Evolutionary conservation across 371 early-diverging fungal species (phyloP).

Genomic region (Actinomortierella wolfii): DNA sequence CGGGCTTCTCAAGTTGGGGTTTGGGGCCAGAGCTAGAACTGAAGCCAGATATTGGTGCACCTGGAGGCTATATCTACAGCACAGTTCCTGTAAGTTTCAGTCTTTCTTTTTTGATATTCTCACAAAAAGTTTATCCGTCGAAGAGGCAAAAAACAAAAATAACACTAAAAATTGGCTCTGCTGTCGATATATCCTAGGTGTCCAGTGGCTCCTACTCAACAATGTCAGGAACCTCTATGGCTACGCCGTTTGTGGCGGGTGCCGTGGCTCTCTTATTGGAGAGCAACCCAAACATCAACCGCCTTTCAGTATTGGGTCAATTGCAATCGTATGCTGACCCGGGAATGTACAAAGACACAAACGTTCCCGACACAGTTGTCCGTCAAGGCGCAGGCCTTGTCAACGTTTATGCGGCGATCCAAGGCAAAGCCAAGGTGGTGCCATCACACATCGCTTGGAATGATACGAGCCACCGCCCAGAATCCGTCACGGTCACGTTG

Average conservation of each 20-base stretch:
- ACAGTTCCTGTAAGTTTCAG: conserved; percentile 54
- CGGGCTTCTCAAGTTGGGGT: conserved; percentile 69
- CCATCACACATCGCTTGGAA: conserved; percentile 71
- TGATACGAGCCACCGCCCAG: conserved; percentile 53
- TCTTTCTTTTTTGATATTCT: background rate
- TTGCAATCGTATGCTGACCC: conserved; percentile 27
- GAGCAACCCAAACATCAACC: conserved; percentile 15
- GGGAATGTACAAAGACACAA: conserved; percentile 34
- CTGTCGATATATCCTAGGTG: too few relatives aligned
- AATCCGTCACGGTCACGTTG: conserved; percentile 54
- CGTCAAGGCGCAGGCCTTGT: conserved; percentile 79
- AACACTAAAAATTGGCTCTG: too few relatives aligned
- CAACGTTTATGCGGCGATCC: conserved; percentile 63
- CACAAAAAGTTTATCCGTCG: too few relatives aligned
- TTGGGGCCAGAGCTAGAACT: conserved; percentile 69
- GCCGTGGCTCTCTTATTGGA: conserved; percentile 66
- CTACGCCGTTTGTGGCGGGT: conserved; percentile 76
- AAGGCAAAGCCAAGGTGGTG: conserved; percentile 51
- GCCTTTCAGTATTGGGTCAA: conserved; percentile 9
- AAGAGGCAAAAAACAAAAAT: too few relatives aligned
- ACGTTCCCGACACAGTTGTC: conserved; percentile 49
- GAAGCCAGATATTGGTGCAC: conserved; percentile 74
- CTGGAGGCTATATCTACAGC: conserved; percentile 77
- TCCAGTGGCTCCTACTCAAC: conserved; percentile 57
- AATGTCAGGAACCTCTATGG: conserved; percentile 72